These are phyloP conservation scores for Letharia columbiana DNA, from an alignment of 495 filamentous ascomycete species.

Conservation along the genomic window DNA sequence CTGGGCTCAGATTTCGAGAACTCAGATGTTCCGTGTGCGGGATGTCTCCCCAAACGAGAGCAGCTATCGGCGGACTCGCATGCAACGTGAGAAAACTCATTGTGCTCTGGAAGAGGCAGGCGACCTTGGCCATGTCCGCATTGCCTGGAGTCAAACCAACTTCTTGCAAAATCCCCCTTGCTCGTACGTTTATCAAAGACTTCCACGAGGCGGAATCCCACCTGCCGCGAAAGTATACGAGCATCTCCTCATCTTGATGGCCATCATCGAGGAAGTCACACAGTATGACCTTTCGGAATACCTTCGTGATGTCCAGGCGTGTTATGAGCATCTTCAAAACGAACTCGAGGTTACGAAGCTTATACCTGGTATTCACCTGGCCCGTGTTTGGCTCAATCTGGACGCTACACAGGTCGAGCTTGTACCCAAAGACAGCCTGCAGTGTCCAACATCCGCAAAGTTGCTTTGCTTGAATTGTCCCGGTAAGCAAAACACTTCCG, in stretches of 20 bases:
- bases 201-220: conserved; percentile 19
- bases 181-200: conserved; percentile 14
- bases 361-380: conserved; percentile 8
- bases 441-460: conserved; percentile 17
- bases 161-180: conserved; percentile 21
- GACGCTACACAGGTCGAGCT: conserved; percentile 15
- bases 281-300: conserved; percentile 22
- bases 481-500: conserved; percentile 1
- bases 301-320: conserved; percentile 25
- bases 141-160: conserved; percentile 27
- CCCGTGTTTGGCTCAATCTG: conserved; percentile 27
- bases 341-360: neutral
- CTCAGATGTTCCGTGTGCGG: conserved; percentile 21
- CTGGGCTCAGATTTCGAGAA: conserved; percentile 19
- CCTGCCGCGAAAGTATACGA: conserved; percentile 20
- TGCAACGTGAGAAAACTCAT: conserved; percentile 13
- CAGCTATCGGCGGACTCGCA: conserved; percentile 22
- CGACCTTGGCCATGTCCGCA: conserved; percentile 9
- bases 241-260: conserved; percentile 24
- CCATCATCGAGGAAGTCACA: conserved; percentile 8
- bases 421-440: conserved; percentile 11
- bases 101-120: conserved; percentile 19
- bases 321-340: conserved; percentile 26
- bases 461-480: conserved; percentile 25
- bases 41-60: conserved; percentile 10